Base-by-base conservation (phyloP, 495 filamentous ascomycete species). In the Bacidia gigantensis region DNA sequence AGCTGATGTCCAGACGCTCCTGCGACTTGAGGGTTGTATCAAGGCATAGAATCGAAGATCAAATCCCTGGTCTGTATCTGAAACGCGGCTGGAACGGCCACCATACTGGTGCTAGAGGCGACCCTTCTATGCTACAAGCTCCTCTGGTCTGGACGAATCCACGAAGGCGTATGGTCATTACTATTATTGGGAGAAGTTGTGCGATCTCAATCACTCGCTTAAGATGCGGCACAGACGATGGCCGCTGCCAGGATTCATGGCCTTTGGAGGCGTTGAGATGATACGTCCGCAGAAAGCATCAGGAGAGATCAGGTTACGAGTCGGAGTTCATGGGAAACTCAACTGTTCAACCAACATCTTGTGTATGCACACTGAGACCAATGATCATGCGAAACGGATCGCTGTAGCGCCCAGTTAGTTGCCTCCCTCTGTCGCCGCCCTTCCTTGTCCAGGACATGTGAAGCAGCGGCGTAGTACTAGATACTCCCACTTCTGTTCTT, bases 1-100 rank as follows among this genome's bases (percentile, higher is more conserved):
- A n/a, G n/a, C n/a, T n/a, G n/a, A n/a, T n/a, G n/a, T 14, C 29
- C 5, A 35, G 14, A 35, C 29, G 29, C 29, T 35, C 14, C 29
- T 35, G 7, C 14, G 29, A 14, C 29, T 35, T n/a, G n/a, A n/a
- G n/a, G n/a, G n/a, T n/a, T n/a, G n/a, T n/a, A n/a, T n/a, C n/a
- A n/a, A n/a, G n/a, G n/a, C n/a, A 12, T 12, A 20, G 18, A 20
- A 46, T 24, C 43, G 43, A 11, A 46, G 44, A 47, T 24, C 22
- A 47, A 22, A 22, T n/a, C n/a, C 22, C 10, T 22, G 20, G 25
- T 7, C 7, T 24, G 20, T 21, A 21, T 47, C 44, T 47, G 44
- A 47, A 47, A 47, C 44, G 26, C 20, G 44, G 14, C 44, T 47
- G 44, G 44, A 47, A 47, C 44, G 7, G 22, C 44, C n/a, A 26